Percentiles rank a stretch among this genome's conserved stretches.
phyloP scores from a whole-genome alignment of 108 stramenopile species.

The Skeletonema tropicum region DNA sequence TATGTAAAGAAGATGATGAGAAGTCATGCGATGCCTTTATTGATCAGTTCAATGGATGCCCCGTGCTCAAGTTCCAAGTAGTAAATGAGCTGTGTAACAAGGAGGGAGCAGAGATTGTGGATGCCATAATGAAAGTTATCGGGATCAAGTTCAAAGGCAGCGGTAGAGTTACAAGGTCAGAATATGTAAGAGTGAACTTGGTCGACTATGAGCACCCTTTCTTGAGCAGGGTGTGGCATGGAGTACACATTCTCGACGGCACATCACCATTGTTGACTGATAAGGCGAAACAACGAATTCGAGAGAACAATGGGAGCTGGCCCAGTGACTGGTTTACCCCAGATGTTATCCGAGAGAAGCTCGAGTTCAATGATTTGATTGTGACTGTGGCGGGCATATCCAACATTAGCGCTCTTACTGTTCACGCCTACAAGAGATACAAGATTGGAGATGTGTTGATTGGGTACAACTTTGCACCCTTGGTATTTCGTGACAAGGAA shows the following conservation, averaged over 20 bases:
- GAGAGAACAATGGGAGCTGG: conserved; percentile 32
- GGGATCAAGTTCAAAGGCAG: conserved; percentile 42
- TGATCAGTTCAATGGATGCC: conserved; percentile 59
- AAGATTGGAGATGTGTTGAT: conserved; percentile 37
- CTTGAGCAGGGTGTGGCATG: conserved; percentile 45
- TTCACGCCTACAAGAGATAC: conserved; percentile 44
- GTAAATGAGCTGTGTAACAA: conserved; percentile 67
- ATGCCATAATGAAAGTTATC: conserved; percentile 77
- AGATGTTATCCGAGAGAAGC: conserved; percentile 10
- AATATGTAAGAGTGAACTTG: conserved; percentile 41
- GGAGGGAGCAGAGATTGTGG: conserved; percentile 74
- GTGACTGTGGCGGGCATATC: conserved; percentile 40
- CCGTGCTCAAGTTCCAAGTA: conserved; percentile 78
- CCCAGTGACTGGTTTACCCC: conserved; percentile 36
- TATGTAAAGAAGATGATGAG: no score
- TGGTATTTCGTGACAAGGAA: conserved; percentile 21
- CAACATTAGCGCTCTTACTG: conserved; percentile 40
- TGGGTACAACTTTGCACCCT: conserved; percentile 39
- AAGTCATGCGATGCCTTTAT: not conserved
- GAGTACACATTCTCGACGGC: conserved; percentile 35
- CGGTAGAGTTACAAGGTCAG: conserved; percentile 13
- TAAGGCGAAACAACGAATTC: conserved; percentile 20
- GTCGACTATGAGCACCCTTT: conserved; percentile 50
- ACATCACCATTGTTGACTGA: conserved; percentile 40
- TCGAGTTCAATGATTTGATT: conserved; percentile 37